Percentiles rank a stretch among this genome's conserved stretches.
These are phyloP conservation scores for Saccharomyces paradoxus DNA, from an alignment of 805 yeast genomes.

Conservation along the genomic window DNA sequence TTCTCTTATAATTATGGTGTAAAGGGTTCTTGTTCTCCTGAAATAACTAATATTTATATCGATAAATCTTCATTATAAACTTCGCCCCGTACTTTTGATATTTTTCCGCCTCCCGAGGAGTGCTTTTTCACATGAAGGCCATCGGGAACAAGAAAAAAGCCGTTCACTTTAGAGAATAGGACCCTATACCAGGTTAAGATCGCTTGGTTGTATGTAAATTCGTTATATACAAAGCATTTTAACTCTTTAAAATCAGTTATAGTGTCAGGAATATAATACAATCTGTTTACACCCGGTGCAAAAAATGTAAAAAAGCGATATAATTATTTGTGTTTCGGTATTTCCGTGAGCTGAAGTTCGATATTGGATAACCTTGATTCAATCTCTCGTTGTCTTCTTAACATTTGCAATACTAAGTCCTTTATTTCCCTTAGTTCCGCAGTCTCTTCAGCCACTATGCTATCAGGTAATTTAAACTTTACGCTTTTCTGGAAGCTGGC, in stretches of 20 bases:
- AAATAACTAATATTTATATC: neutral
- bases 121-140: neutral
- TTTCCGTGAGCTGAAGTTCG: slow-evolving; percentile 1
- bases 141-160: neutral
- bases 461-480: slow-evolving; percentile 22
- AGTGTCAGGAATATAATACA: neutral
- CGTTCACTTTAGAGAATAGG: neutral
- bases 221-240: neutral
- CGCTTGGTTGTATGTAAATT: neutral
- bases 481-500: slow-evolving; percentile 21
- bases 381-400: slow-evolving; percentile 12
- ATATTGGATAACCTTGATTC: slow-evolving; percentile 7
- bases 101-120: slow-evolving; percentile 1
- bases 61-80: neutral
- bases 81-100: neutral
- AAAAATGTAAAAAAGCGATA: neutral
- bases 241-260: neutral
- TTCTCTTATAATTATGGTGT: neutral
- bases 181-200: neutral
- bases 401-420: slow-evolving; percentile 6
- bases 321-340: slow-evolving; percentile 13
- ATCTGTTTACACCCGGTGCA: neutral
- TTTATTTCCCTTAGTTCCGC: slow-evolving; percentile 9
- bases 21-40: neutral
- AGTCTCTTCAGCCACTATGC: slow-evolving; percentile 4